These are phyloP conservation scores for Aurinia saxatilis DNA, from an alignment of 345 rosid species.

Conservation along the genomic window DNA sequence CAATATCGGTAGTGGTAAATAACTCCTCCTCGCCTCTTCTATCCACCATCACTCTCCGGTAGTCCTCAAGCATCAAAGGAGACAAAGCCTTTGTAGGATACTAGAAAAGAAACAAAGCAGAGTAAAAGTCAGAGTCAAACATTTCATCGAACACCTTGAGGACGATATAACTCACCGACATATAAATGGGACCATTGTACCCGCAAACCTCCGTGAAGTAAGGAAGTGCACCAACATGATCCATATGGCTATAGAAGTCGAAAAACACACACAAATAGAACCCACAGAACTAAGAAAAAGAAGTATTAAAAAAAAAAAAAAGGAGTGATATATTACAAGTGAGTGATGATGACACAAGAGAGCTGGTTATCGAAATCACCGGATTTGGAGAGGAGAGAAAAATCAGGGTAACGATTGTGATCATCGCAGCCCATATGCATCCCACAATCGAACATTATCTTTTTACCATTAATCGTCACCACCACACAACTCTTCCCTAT, in stretches of 20 bases:
- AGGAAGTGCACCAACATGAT: conserved; percentile 90
- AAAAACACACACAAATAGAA: not conserved
- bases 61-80: conserved; percentile 91
- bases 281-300: not conserved
- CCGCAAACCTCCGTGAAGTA: conserved; percentile 96
- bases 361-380: conserved; percentile 49
- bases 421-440: conserved; percentile 95
- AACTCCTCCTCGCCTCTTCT: conserved; percentile 90
- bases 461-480: conserved; percentile 76
- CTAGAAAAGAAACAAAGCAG: conserved; percentile 34
- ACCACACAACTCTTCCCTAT: conserved; percentile 95
- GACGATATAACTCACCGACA: conserved; percentile 62
- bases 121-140: conserved; percentile 4
- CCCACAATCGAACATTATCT: conserved; percentile 93
- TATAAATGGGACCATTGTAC: conserved; percentile 72
- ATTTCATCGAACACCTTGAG: conserved; percentile 34
- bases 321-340: conserved; percentile 42
- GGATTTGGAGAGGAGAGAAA: conserved; percentile 54
- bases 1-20: conserved; percentile 65
- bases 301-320: not conserved
- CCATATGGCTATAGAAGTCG: conserved; percentile 75
- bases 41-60: conserved; percentile 77
- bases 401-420: conserved; percentile 81
- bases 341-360: conserved; percentile 76
- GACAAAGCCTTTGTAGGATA: conserved; percentile 94